Evolutionary conservation across 345 rosid genomes (phyloP).

Genomic region (Moricandia moricandioides): DNA sequence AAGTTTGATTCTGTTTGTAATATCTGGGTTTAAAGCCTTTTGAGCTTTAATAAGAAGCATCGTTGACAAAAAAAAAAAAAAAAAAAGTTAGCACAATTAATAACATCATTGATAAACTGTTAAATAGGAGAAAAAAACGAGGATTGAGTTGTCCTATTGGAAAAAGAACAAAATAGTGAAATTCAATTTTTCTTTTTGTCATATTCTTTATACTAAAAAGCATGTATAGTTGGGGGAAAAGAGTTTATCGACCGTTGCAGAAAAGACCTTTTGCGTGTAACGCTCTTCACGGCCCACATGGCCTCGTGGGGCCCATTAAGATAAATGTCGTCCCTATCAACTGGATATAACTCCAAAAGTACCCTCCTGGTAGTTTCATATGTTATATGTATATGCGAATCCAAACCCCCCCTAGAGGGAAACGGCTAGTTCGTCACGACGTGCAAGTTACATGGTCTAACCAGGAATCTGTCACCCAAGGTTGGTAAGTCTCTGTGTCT

Average conservation of each 20-base stretch:
- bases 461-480: neutral
- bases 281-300: constrained; percentile 38
- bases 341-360: neutral
- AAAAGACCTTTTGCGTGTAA: constrained; percentile 35
- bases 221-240: constrained; percentile 17
- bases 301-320: constrained; percentile 17
- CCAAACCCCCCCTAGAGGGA: too few relatives aligned
- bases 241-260: constrained; percentile 36
- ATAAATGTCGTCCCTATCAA: constrained; percentile 14
- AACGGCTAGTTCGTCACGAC: neutral
- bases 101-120: too few relatives aligned
- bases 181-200: constrained; percentile 4
- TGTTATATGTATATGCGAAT: neutral
- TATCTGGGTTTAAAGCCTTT: too few relatives aligned
- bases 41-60: too few relatives aligned
- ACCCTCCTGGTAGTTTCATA: constrained; percentile 4
- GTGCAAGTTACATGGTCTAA: too few relatives aligned
- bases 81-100: too few relatives aligned
- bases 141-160: neutral
- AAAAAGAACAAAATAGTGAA: neutral
- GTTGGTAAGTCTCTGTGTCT: constrained; percentile 14
- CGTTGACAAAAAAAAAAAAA: too few relatives aligned
- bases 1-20: too few relatives aligned
- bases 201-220: neutral
- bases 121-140: too few relatives aligned